These are phyloP conservation scores for Hymenoscyphus fructigenus DNA, from an alignment of 2,329 filamentous ascomycete genomes.

Conservation along the genomic window DNA sequence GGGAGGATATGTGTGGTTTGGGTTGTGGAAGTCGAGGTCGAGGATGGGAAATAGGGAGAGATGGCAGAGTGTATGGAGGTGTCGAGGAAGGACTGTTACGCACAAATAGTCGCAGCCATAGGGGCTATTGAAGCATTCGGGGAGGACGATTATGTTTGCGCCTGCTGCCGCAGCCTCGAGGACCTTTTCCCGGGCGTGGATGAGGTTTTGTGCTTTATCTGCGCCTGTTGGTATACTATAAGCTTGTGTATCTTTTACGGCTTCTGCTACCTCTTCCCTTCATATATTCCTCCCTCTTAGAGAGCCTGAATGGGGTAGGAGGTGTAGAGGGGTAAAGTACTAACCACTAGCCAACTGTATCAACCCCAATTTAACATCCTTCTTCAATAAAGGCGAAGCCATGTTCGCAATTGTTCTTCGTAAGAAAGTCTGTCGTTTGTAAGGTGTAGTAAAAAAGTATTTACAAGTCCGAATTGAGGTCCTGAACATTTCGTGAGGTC, in stretches of 20 bases:
- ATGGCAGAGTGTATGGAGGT: neutral
- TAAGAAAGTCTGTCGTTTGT: neutral
- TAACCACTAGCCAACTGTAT: conserved; percentile 75
- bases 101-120: conserved; percentile 86
- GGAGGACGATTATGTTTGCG: conserved; percentile 84
- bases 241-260: neutral
- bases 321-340: conserved; percentile 21
- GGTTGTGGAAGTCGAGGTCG: neutral
- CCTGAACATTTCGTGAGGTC: conserved; percentile 16
- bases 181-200: conserved; percentile 77
- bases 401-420: conserved; percentile 28
- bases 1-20: too few relatives aligned
- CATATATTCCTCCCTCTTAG: neutral
- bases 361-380: conserved; percentile 76
- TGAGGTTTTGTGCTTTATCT: conserved; percentile 84
- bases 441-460: conserved; percentile 12
- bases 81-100: neutral
- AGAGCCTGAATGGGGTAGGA: conserved; percentile 14
- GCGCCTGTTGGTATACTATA: conserved; percentile 47
- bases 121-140: conserved; percentile 98
- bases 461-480: conserved; percentile 12
- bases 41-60: neutral
- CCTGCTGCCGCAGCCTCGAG: conserved; percentile 74
- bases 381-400: conserved; percentile 56
- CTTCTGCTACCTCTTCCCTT: neutral